Evolutionary conservation across 345 rosid genomes (phyloP), one percentile per base, ranked within the genome.

Genomic region (Cardamine resedifolia): DNA sequence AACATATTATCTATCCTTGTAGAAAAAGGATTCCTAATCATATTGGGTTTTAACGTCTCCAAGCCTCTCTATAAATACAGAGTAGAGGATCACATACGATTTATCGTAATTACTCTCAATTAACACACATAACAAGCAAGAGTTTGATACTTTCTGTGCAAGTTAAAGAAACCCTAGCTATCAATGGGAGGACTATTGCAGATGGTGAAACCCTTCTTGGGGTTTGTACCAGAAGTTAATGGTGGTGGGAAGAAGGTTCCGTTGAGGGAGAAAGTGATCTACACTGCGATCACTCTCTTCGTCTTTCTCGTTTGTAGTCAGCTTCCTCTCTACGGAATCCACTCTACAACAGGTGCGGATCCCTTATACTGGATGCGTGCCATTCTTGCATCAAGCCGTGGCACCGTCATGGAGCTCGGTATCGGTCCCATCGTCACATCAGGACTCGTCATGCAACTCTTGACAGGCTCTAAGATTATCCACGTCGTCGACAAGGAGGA

Each of bases 351-450:
- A 0, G 86, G 82, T 12, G 81, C 83, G 0, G 86, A 85, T 79
- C 86, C 88, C 0, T 83, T 85, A 53, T 81, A 85, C 55, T 83
- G 86, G 88, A 83, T 83, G 81, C 85, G 85, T 53, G 88, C 82
- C 47, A 85, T 81, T 31, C 88, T 85, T 33, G 86, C 86, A 18
- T 85, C 88, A 0, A 83, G 76, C 45, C 86, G 86, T 21, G 88
- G 85, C 15, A 81, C 88, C 14, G 88, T 81, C 23, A 83, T 85
- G 88, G 84, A 85, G 66, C 88, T 85, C 33, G 88, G 86, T 28
- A 85, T 85, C 39, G 74, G 86, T 9, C 88, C 86, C 1, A 83
- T 81, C 36, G 84, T 81, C n/a, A 85, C 85, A 19, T 83, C 89
- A 39, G 89, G 87, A 10, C 61, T 83, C 34, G 81, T 85, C 38